phyloP scores from a whole-genome alignment of 441 rosid genomes.

The Gossypium schwendimanii region DNA sequence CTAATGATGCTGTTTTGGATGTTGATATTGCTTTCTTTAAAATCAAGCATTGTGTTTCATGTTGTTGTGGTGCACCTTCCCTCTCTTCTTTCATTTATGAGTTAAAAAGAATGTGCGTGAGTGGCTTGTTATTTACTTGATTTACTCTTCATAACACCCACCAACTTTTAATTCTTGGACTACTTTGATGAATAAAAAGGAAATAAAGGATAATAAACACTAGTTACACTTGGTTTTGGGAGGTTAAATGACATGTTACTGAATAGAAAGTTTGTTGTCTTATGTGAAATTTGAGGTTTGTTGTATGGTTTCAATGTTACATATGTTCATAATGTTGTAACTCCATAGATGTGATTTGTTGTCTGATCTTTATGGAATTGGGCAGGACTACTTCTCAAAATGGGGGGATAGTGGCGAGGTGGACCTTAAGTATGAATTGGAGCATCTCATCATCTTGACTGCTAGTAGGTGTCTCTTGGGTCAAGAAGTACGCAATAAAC shows the following conservation, averaged over 20 bases:
- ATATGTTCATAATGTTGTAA: not conserved
- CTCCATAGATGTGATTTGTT: slow-evolving; percentile 10
- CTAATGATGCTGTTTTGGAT: not conserved
- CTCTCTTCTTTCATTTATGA: not conserved
- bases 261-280: not conserved
- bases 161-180: not conserved
- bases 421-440: slow-evolving; percentile 80
- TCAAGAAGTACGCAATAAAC: slow-evolving; percentile 88
- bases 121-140: not conserved
- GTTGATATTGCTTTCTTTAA: not conserved
- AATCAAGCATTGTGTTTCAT: not conserved
- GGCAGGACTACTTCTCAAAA: slow-evolving; percentile 82
- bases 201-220: not conserved
- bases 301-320: not conserved
- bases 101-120: not conserved
- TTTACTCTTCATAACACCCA: not conserved
- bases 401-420: slow-evolving; percentile 98
- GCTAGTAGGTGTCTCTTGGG: slow-evolving; percentile 98
- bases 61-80: not conserved
- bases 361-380: slow-evolving; percentile 17
- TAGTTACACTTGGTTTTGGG: not conserved
- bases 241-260: not conserved
- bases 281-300: not conserved
- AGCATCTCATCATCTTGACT: slow-evolving; percentile 92
- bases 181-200: not conserved